phyloP scores from a whole-genome alignment of 257 asterid species.

The Salvia rosmarinus region DNA sequence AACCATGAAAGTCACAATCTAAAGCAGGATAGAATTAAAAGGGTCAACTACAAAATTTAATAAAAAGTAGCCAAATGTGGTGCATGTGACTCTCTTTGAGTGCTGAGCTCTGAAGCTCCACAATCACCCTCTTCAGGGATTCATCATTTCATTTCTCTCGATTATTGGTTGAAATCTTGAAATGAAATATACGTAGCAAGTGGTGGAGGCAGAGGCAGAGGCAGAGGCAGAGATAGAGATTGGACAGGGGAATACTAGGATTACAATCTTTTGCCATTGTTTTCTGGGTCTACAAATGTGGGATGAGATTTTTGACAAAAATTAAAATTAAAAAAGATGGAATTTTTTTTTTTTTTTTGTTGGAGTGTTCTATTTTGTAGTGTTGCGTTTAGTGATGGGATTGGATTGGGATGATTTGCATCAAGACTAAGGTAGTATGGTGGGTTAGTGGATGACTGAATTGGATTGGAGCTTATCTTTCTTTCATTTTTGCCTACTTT shows the following conservation, averaged over 20 bases:
- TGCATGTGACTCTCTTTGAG: conserved; percentile 57
- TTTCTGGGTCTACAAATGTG: conserved; percentile 46
- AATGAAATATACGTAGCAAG: conserved; percentile 25
- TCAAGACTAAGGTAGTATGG: conserved; percentile 46
- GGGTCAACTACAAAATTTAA: conserved; percentile 56
- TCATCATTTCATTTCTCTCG: conserved; percentile 42
- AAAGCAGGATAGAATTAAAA: conserved; percentile 39
- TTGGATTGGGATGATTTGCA: conserved; percentile 58
- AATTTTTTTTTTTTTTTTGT: neutral
- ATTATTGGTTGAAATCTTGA: conserved; percentile 38
- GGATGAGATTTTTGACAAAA: conserved; percentile 38
- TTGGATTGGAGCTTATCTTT: conserved; percentile 56
- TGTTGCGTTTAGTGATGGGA: conserved; percentile 32
- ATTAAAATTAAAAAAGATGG: conserved; percentile 29
- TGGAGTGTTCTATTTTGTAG: conserved; percentile 27
- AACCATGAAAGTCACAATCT: conserved; percentile 70
- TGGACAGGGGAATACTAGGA: conserved; percentile 61
- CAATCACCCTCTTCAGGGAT: conserved; percentile 42
- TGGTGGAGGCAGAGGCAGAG: conserved; percentile 42
- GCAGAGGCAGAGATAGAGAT: conserved; percentile 48
- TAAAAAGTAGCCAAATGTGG: conserved; percentile 46
- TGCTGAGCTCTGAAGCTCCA: conserved; percentile 62
- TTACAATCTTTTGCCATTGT: conserved; percentile 46
- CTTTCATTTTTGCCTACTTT: conserved; percentile 51
- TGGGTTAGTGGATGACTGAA: conserved; percentile 65